Conservation (phyloP, 306 rosid species). For the Sesbania bispinosa region DNA sequence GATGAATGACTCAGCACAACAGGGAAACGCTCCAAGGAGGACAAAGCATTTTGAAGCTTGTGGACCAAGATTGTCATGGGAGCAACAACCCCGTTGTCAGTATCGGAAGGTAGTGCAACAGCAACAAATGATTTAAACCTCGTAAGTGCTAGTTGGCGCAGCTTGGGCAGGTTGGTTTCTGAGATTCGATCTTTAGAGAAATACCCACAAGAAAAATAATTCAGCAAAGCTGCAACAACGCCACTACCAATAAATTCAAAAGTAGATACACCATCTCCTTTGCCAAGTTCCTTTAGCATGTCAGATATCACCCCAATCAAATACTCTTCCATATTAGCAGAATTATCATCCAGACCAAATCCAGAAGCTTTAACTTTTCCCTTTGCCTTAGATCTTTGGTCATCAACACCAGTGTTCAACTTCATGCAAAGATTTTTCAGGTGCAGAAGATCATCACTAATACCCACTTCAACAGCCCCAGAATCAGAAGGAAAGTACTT, state of each 20-base stretch:
- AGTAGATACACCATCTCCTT: slow-evolving; percentile 94
- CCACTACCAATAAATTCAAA: slow-evolving; percentile 97
- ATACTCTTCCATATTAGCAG: slow-evolving; percentile 54
- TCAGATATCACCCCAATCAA: slow-evolving; percentile 66
- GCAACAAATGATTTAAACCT: slow-evolving; percentile 76
- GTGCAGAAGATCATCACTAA: slow-evolving; percentile 76
- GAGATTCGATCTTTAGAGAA: slow-evolving; percentile 70
- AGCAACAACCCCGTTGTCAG: slow-evolving; percentile 32
- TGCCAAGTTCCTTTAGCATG: slow-evolving; percentile 76
- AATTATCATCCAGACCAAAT: slow-evolving; percentile 44
- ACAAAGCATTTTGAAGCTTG: slow-evolving; percentile 89
- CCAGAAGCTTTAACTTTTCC: slow-evolving; percentile 75
- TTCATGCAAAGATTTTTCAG: slow-evolving; percentile 71
- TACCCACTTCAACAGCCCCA: slow-evolving; percentile 70
- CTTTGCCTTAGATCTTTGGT: slow-evolving; percentile 60
- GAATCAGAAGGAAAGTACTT: slow-evolving; percentile 76
- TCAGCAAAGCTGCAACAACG: slow-evolving; percentile 70
- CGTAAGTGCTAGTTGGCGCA: slow-evolving; percentile 68
- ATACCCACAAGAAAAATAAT: slow-evolving; percentile 80
- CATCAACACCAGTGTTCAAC: slow-evolving; percentile 65
- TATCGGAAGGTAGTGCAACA: slow-evolving; percentile 63
- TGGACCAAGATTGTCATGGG: slow-evolving; percentile 78
- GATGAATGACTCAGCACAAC: slow-evolving; percentile 85
- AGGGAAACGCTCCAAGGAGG: slow-evolving; percentile 89
- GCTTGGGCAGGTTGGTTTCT: slow-evolving; percentile 70